Base-by-base conservation (phyloP, 805 yeast species). In the Sungouiozyma ichnusensis region DNA sequence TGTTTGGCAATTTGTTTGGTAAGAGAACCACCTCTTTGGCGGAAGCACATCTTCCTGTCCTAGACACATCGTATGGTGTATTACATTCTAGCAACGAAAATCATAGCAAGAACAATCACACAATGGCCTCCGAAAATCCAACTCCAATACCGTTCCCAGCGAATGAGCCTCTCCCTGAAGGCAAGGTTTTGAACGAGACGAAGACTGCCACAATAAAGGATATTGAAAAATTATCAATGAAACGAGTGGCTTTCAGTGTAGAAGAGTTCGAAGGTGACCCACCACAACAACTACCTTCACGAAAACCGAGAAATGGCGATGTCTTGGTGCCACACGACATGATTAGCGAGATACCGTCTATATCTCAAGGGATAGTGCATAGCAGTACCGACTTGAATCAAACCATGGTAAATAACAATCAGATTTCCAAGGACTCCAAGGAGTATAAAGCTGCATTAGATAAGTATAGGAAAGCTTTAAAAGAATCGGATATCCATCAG, bases 221-320 rank as follows among this genome's bases (percentile, higher is more conserved):
- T 16, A 11, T 18, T 2, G 41, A 52, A 11, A 54, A 53, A 4
- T 49, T 68, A 1, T 58, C 59, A 19, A 65, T 84, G 57, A 71
- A 75, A 48, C 67, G 88, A 47, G 94, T 85, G 3, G 72, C 79
- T 1, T 87, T 87, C 61, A 85, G 88, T 1, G 71, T 85, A 5
- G 84, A 82, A 39, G 77, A 81, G 41, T 73, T 86, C 46, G 71
- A 69, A 0, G 70, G 69, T 47, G 95, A 87, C 59, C 96, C 97
- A 2, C 94, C 95, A 1, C 97, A 87, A 55, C 95, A 87, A 58
- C 83, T 87, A 46, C 96, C 97, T 2, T 81, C 94, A 2, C 66
- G 94, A 55, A 73, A 71, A 44, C 96, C 96, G 5, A 69, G 81
- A 47, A 72, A 73, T 52, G 96, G 97, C 4, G 81, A 85, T 54